Evolutionary conservation across 2,329 filamentous ascomycete species (phyloP), one percentile per base, ranked within the genome.

Genomic region (Myriosclerotinia duriaeana): DNA sequence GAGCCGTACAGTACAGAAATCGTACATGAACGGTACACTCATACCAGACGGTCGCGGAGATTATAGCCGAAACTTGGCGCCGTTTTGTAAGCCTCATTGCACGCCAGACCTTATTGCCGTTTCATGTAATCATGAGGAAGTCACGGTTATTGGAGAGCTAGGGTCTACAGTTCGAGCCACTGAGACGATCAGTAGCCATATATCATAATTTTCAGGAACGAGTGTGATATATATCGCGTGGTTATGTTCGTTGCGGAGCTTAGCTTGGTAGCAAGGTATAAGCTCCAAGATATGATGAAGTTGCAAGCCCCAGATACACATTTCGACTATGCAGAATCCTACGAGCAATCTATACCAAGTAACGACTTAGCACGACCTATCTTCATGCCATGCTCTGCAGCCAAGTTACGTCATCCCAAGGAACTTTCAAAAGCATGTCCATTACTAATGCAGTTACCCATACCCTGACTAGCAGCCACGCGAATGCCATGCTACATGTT

Each of bases 11-110:
- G n/a, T 34, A 34, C 30, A 34, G 6, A 6, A 34, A 5, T 34
- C 2, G 30, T 48, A 22, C 20, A 36, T 36, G n/a, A 22, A 48
- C 2, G 26, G 7, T 46, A 34, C 42, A 34, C n/a, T 15, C 44
- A 46, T 20, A 48, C 22, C 14, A 38, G 17, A 60, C 42, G 42
- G 44, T 14, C 12, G 14, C 20, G 58, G 58, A 60, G 58, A 38
- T 22, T 17, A 40, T 4, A 61, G n/a, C 44, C 44, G 34, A 52
- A 11, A 17, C 44, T 50, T 61, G 44, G 46, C 20, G 34, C 30
- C 44, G 58, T 61, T 61, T 50, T 44, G 44, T 50, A 48, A 22
- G 17, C 44, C 44, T 50, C n/a, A 38, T 48, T 17, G 20, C 8
- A 60, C 30, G 42, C 48, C 26, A 38, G n/a, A 26, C 20, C 30